A percentile compares a stretch with the other conserved stretches of the same genome.
These are phyloP conservation scores for Warburgia ugandensis DNA, from an alignment of 164 flowering plant genomes.

Conservation along the genomic window DNA sequence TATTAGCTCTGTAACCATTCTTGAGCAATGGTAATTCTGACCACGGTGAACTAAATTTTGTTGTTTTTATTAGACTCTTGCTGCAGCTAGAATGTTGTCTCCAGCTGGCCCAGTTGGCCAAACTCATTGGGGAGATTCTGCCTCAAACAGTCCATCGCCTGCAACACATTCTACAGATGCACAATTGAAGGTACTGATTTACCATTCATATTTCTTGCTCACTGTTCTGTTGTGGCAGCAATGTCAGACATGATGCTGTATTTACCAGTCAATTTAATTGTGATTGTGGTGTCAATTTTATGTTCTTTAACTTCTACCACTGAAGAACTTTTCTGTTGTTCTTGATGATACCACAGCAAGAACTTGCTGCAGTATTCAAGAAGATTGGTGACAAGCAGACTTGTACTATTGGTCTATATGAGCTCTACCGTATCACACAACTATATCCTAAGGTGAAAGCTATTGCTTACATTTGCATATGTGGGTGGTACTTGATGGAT, in stretches of 20 bases:
- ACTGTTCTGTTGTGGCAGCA: background rate
- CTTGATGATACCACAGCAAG: conserved; percentile 58
- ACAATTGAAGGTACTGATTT: conserved; percentile 79
- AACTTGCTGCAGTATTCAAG: conserved; percentile 96
- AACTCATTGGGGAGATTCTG: conserved; percentile 91
- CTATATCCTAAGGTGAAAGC: conserved; percentile 88
- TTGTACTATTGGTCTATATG: conserved; percentile 85
- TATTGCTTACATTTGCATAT: background rate
- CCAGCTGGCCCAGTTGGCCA: conserved; percentile 87
- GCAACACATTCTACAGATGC: conserved; percentile 90
- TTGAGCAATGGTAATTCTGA: too few relatives aligned
- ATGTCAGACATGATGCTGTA: too few relatives aligned
- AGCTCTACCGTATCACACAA: conserved; percentile 87
- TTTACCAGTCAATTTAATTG: too few relatives aligned
- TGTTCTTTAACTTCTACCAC: background rate
- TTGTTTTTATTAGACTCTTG: too few relatives aligned
- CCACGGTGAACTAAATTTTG: too few relatives aligned
- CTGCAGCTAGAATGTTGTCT: conserved; percentile 97
- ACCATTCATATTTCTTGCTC: too few relatives aligned
- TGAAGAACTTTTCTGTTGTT: too few relatives aligned
- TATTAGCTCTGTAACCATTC: too few relatives aligned
- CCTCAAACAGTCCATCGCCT: conserved; percentile 66
- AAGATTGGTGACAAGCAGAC: conserved; percentile 99
- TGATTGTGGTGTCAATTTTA: too few relatives aligned
- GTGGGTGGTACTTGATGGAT: too few relatives aligned